Conservation (phyloP, 1,139 yeast species). For the Entelexis sorbosivorans region DNA sequence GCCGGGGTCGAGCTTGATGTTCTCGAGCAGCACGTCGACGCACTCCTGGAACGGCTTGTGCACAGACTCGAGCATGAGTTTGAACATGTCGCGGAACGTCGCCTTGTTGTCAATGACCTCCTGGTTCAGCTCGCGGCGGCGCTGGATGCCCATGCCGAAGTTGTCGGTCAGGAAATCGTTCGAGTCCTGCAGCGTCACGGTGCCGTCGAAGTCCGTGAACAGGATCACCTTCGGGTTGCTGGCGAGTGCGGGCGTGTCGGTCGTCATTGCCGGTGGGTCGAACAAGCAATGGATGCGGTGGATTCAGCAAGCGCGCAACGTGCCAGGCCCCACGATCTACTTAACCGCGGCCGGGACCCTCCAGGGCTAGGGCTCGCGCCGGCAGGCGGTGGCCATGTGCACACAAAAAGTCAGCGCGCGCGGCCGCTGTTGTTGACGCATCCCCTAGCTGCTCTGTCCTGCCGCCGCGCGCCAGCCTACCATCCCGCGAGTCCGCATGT, state of each 20-base stretch:
- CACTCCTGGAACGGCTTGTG: slow-evolving; percentile 72
- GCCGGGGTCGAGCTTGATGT: slow-evolving; percentile 80
- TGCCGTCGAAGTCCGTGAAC: slow-evolving; percentile 96
- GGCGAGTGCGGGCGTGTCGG: slow-evolving; percentile 27
- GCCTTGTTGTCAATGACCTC: slow-evolving; percentile 58
- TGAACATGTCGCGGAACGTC: slow-evolving; percentile 68
- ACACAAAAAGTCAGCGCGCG: no score
- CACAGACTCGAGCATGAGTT: slow-evolving; percentile 71
- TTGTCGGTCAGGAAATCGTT: slow-evolving; percentile 84
- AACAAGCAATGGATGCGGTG: neutral
- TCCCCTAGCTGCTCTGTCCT: no score
- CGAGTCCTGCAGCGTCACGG: slow-evolving; percentile 84
- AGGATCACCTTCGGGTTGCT: slow-evolving; percentile 54
- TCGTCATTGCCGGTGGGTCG: neutral
- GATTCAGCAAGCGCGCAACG: neutral
- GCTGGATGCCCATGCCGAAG: slow-evolving; percentile 70
- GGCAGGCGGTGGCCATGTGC: no score
- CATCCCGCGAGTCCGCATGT: neutral
- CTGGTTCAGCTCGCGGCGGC: slow-evolving; percentile 57
- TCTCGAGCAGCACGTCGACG: slow-evolving; percentile 40
- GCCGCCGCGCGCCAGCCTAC: no score
- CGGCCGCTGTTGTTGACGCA: no score
- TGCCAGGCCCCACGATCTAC: neutral
- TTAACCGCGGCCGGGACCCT: neutral
- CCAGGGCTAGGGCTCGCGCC: slow-evolving; percentile 1